Evolutionary conservation across 768 basidiomycete genomes (phyloP).

Genomic region (Leccinum incarnatum): DNA sequence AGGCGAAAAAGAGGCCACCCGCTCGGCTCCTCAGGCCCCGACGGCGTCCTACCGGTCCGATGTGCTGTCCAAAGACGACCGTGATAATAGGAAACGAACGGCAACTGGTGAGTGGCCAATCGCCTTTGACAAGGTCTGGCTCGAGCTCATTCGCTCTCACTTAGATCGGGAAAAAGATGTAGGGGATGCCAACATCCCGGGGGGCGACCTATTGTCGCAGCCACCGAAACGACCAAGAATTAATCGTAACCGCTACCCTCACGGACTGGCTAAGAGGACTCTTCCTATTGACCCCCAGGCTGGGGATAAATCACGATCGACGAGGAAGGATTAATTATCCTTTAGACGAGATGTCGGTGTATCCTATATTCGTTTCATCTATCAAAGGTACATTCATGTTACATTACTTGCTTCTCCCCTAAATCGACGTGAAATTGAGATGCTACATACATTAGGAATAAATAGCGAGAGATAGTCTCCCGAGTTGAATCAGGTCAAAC

Average conservation of each 20-base stretch:
- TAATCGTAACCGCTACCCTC: constrained; percentile 50
- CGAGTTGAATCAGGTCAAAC: constrained; percentile 36
- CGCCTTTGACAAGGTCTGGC: background rate
- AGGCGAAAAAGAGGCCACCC: constrained; percentile 54
- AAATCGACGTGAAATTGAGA: constrained; percentile 10
- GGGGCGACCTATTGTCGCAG: constrained; percentile 38
- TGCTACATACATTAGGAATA: constrained; percentile 24
- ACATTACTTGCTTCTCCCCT: constrained; percentile 17
- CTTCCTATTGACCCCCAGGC: constrained; percentile 63
- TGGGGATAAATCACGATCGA: constrained; percentile 50
- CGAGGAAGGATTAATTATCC: constrained; percentile 50
- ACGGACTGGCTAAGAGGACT: constrained; percentile 54
- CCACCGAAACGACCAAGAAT: constrained; percentile 62
- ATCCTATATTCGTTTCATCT: constrained; percentile 9
- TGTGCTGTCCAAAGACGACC: constrained; percentile 50
- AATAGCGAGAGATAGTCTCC: constrained; percentile 20
- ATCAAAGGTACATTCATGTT: constrained; percentile 8
- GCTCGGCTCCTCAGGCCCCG: constrained; percentile 40
- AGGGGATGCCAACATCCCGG: constrained; percentile 36
- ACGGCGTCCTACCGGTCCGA: constrained; percentile 46
- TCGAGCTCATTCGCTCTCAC: constrained; percentile 6
- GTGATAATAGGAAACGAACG: constrained; percentile 67
- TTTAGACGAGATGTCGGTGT: constrained; percentile 6
- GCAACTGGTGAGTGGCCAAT: constrained; percentile 51
- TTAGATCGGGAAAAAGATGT: constrained; percentile 65